These are phyloP conservation scores for Chlorociboria aeruginascens DNA, from an alignment of 495 filamentous ascomycete genomes.

Conservation along the genomic window DNA sequence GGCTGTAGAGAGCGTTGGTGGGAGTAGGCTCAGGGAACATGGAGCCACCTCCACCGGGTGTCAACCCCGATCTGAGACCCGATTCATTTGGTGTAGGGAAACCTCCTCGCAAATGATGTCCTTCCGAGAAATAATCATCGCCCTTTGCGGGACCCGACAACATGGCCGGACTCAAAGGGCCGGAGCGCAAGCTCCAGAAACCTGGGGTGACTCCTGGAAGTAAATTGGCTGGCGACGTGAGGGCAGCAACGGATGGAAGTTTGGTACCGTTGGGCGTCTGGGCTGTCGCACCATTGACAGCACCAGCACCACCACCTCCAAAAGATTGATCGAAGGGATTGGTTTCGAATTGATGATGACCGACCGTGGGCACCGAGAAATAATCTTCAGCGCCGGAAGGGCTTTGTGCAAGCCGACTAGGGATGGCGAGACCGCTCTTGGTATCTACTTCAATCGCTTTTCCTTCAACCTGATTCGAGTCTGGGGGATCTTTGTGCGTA, in stretches of 20 bases:
- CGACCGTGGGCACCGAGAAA: slow-evolving; percentile 49
- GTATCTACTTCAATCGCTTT: slow-evolving; percentile 19
- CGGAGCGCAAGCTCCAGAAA: slow-evolving; percentile 83
- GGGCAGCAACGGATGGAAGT: slow-evolving; percentile 78
- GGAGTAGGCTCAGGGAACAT: slow-evolving; percentile 95
- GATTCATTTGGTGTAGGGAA: slow-evolving; percentile 93
- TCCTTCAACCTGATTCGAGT: background rate
- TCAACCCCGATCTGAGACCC: slow-evolving; percentile 80
- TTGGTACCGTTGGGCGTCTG: slow-evolving; percentile 85
- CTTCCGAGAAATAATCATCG: slow-evolving; percentile 60
- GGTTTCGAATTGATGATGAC: slow-evolving; percentile 64
- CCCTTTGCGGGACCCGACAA: slow-evolving; percentile 61
- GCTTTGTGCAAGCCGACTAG: slow-evolving; percentile 55
- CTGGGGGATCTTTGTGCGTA: background rate
- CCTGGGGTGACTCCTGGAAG: slow-evolving; percentile 57
- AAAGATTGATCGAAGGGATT: slow-evolving; percentile 98
- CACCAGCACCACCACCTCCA: slow-evolving; percentile 30
- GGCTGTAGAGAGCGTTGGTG: slow-evolving; percentile 67
- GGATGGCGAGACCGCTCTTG: slow-evolving; percentile 54
- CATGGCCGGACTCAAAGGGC: slow-evolving; percentile 95
- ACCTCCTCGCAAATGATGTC: slow-evolving; percentile 65
- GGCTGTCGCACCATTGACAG: slow-evolving; percentile 29
- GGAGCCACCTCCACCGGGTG: slow-evolving; percentile 89
- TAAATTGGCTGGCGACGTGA: slow-evolving; percentile 80
- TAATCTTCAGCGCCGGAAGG: slow-evolving; percentile 60